These are phyloP conservation scores for Apiotrichum domesticum DNA, from an alignment of 1,284 basidiomycete species.

Conservation along the genomic window DNA sequence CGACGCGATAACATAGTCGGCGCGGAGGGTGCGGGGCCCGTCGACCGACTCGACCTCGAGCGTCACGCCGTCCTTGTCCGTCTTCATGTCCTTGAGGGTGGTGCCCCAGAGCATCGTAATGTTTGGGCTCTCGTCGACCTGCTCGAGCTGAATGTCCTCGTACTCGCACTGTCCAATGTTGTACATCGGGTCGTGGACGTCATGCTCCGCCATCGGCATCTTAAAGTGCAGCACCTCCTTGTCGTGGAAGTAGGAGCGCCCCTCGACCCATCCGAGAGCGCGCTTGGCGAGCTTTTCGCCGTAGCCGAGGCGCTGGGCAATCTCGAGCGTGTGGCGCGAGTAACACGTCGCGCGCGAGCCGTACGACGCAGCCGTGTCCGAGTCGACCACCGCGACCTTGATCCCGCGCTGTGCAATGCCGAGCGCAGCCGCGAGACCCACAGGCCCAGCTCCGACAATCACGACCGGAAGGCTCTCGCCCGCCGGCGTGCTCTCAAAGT, in stretches of 20 bases:
- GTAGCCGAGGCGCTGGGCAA: slow-evolving; percentile 16
- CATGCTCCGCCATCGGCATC: slow-evolving; percentile 10
- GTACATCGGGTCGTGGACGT: slow-evolving; percentile 14
- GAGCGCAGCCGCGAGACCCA: slow-evolving; percentile 13
- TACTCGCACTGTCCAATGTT: slow-evolving; percentile 21
- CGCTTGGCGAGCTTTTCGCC: slow-evolving; percentile 8
- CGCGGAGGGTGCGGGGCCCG: slow-evolving; percentile 14
- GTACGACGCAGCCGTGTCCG: slow-evolving; percentile 12
- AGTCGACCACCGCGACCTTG: slow-evolving; percentile 13
- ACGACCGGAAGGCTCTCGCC: slow-evolving; percentile 11
- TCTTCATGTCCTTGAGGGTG: background rate
- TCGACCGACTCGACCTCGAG: slow-evolving; percentile 11
- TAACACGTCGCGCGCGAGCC: slow-evolving; percentile 20
- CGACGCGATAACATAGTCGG: slow-evolving; percentile 10
- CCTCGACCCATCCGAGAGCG: slow-evolving; percentile 14
- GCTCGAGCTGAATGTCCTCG: slow-evolving; percentile 15
- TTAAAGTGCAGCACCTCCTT: slow-evolving; percentile 16
- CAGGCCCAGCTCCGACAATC: slow-evolving; percentile 16
- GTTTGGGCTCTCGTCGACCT: slow-evolving; percentile 6
- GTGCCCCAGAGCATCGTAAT: slow-evolving; percentile 16
- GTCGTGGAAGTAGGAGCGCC: slow-evolving; percentile 13
- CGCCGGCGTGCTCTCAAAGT: slow-evolving; percentile 11
- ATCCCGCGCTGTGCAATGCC: slow-evolving; percentile 14
- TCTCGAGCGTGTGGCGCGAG: slow-evolving; percentile 19
- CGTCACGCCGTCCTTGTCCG: slow-evolving; percentile 12